Base-by-base conservation (phyloP, 352 stramenopile genomes). In the Phytopythium mirpurense region DNA sequence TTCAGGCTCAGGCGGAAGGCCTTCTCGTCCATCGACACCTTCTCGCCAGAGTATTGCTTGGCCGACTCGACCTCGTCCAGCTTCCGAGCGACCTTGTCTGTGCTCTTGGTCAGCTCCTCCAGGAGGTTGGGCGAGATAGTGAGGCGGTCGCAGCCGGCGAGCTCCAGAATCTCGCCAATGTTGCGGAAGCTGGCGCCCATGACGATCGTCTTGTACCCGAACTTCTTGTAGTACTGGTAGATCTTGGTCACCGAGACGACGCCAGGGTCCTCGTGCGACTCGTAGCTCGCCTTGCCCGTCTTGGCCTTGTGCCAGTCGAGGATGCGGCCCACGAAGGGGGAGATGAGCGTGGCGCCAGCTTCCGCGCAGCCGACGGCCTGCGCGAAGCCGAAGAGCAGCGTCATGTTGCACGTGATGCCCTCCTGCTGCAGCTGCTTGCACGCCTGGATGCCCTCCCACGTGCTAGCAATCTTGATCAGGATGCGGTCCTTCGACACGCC, bases 211-310 rank as follows among this genome's bases (percentile, higher is more conserved):
- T 95, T 78, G 78, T 97, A 96, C 56, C 76, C 87, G 78, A 88
- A 97, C 80, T 98, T 99, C 75, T 99, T 99, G 88, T 98, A 99
- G 79, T 99, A 99, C 56, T 95, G 83, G 75, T 98, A 99, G 73
- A 99, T 99, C 68, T 96, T 93, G 53, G 80, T 88, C 37, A 99
- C 96, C 36, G 83, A 91, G 47, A 98, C 59, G n/a, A 99, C 97
- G 62, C 97, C 97, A 24, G 96, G 95, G 84, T 99, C 97, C 58
- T 98, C 95, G 62, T 92, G 72, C 21, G 93, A 89, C 61, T 89
- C 83, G 72, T 97, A 98, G 60, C 75, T 83, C 32, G 90, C 82
- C 61, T 96, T 96, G 71, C 83, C 81, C 14, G 87, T 91, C 68
- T 97, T 96, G 50, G 86, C 82, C 72, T 98, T 98, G 82, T 98